Conservation (phyloP, 441 rosid genomes). For the Eruca vesicaria region DNA sequence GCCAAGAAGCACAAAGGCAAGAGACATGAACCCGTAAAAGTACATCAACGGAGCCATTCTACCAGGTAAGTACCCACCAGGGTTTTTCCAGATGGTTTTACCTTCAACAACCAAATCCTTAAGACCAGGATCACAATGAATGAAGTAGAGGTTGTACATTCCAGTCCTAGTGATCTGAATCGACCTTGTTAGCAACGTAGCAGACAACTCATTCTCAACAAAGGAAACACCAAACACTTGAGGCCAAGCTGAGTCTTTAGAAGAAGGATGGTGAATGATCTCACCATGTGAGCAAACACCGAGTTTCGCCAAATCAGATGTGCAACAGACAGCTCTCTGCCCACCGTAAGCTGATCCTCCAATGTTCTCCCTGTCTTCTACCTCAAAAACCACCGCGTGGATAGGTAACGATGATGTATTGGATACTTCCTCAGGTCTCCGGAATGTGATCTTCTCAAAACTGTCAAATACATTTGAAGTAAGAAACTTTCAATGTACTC, state of each 20-base stretch:
- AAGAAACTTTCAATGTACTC: not conserved
- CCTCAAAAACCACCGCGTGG: conserved; percentile 83
- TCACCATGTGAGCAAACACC: conserved; percentile 82
- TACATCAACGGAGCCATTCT: conserved; percentile 97
- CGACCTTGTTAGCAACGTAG: conserved; percentile 49
- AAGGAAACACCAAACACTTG: conserved; percentile 67
- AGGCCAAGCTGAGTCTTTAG: conserved; percentile 71
- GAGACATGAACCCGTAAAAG: conserved; percentile 84
- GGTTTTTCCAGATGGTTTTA: conserved; percentile 92
- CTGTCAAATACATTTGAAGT: conserved; percentile 38
- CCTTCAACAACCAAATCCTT: conserved; percentile 73
- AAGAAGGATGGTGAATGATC: conserved; percentile 76
- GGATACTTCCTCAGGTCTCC: conserved; percentile 48
- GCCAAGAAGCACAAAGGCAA: conserved; percentile 89
- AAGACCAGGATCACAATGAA: conserved; percentile 80
- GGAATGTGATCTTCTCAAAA: conserved; percentile 76
- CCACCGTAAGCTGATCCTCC: conserved; percentile 99
- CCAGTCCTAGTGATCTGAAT: conserved; percentile 80
- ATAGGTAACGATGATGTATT: conserved; percentile 56
- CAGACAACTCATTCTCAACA: conserved; percentile 42
- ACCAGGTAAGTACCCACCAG: conserved; percentile 86
- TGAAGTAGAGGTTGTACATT: conserved; percentile 94
- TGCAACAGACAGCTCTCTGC: conserved; percentile 94
- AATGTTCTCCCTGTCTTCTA: conserved; percentile 79
- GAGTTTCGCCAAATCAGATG: conserved; percentile 83